Conservation (phyloP, 768 basidiomycete genomes). For the Coprinopsis strossmayeri region DNA sequence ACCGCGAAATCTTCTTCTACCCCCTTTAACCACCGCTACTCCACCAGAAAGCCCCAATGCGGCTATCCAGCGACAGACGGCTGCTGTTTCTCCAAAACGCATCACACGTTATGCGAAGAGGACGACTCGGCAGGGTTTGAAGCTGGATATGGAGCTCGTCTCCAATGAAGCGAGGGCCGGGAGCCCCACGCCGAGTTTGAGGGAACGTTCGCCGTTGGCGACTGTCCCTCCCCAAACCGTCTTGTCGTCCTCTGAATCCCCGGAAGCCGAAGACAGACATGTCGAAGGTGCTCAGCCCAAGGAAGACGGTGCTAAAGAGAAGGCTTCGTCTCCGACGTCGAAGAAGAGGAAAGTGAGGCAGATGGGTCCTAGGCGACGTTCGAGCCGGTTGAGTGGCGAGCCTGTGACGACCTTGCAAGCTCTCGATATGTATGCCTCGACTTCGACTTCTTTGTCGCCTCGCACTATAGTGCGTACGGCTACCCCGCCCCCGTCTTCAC, state of each 20-base stretch:
- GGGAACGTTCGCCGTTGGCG: neutral
- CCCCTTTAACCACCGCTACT: neutral
- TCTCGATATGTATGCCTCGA: neutral
- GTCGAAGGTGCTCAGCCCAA: neutral
- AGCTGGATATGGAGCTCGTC: neutral
- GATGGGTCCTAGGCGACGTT: slow-evolving; percentile 1
- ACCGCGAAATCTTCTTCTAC: neutral
- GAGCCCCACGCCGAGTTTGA: neutral
- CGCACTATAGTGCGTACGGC: no score
- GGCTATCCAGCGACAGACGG: slow-evolving; percentile 1
- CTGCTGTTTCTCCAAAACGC: neutral
- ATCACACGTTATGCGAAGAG: neutral
- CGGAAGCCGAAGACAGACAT: neutral
- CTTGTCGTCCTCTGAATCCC: neutral
- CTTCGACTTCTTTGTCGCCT: neutral
- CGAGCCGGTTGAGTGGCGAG: slow-evolving; percentile 6
- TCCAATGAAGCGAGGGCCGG: neutral
- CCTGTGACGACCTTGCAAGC: neutral
- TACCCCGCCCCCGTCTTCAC: neutral
- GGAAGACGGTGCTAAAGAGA: no score
- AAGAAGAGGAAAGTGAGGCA: neutral
- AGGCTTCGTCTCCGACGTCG: neutral
- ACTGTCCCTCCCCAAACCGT: neutral
- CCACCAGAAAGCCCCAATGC: neutral
- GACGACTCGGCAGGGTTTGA: neutral